Evolutionary conservation across 2,329 filamentous ascomycete species (phyloP).

Genomic region (Stenocarpella maydis): DNA sequence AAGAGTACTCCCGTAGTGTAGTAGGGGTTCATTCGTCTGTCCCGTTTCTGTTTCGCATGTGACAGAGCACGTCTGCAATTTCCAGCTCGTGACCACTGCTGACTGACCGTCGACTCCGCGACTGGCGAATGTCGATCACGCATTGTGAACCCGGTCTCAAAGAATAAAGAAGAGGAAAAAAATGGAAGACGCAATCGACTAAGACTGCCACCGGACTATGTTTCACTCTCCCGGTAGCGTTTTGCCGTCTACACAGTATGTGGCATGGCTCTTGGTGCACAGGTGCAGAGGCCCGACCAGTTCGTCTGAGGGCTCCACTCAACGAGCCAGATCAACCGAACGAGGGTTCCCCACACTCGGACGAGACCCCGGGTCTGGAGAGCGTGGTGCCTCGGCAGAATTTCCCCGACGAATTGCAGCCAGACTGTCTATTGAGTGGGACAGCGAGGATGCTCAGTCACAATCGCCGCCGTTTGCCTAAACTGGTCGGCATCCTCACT

Average conservation of each 20-base stretch:
- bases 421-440: slow-evolving; percentile 20
- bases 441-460: slow-evolving; percentile 25
- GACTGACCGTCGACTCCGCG: not conserved
- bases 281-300: slow-evolving; percentile 18
- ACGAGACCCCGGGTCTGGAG: slow-evolving; percentile 26
- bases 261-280: too few species aligned
- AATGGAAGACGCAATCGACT: slow-evolving; percentile 22
- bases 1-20: not conserved
- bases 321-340: slow-evolving; percentile 16
- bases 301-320: slow-evolving; percentile 12
- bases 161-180: too few species aligned
- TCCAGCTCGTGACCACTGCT: slow-evolving; percentile 26
- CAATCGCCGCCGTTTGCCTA: slow-evolving; percentile 32
- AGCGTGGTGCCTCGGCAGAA: slow-evolving; percentile 31
- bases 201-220: slow-evolving; percentile 21
- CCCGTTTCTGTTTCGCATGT: slow-evolving; percentile 29
- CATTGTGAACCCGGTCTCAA: too few species aligned
- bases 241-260: too few species aligned
- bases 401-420: slow-evolving; percentile 14
- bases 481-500: not conserved
- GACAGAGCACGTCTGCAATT: slow-evolving; percentile 14
- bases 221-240: not conserved
- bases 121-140: not conserved
- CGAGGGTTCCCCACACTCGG: slow-evolving; percentile 29
- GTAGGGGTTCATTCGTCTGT: slow-evolving; percentile 1